Evolutionary conservation across 176 grass and related monocot species (phyloP).

Genomic region (Carex parvula): DNA sequence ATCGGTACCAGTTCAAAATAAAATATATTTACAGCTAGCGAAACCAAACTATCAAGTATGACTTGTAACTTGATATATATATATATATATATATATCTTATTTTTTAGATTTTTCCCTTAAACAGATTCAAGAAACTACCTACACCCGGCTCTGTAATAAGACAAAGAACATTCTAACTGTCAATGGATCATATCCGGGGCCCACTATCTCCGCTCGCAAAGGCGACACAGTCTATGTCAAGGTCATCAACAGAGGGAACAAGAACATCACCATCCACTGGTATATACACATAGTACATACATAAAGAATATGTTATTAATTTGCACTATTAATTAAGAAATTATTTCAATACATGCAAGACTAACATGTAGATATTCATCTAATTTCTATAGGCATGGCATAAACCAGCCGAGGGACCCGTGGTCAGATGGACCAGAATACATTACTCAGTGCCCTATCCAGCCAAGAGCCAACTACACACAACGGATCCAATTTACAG

Average conservation of each 20-base stretch:
- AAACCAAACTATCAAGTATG: no score
- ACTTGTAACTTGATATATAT: no score
- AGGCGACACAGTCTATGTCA: conserved; percentile 41
- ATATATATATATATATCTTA: no score
- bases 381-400: conserved; percentile 40
- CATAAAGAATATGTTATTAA: not conserved
- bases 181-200: conserved; percentile 58
- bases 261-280: conserved; percentile 70
- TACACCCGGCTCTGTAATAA: conserved; percentile 39
- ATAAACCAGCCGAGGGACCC: conserved; percentile 46
- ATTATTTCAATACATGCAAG: not conserved
- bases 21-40: no score
- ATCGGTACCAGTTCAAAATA: no score
- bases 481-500: conserved; percentile 47
- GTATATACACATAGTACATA: not conserved
- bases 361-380: no score
- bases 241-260: conserved; percentile 43
- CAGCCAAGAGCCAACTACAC: conserved; percentile 43
- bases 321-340: no score
- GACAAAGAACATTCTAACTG: conserved; percentile 48
- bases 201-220: conserved; percentile 53
- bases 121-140: conserved; percentile 40
- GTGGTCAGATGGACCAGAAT: conserved; percentile 51
- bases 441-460: conserved; percentile 54
- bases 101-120: not conserved